Percentiles rank a stretch among this genome's conserved stretches.
phyloP scores from a whole-genome alignment of 2,329 filamentous ascomycete genomes.

The Phaeophleospora eucalypticola region DNA sequence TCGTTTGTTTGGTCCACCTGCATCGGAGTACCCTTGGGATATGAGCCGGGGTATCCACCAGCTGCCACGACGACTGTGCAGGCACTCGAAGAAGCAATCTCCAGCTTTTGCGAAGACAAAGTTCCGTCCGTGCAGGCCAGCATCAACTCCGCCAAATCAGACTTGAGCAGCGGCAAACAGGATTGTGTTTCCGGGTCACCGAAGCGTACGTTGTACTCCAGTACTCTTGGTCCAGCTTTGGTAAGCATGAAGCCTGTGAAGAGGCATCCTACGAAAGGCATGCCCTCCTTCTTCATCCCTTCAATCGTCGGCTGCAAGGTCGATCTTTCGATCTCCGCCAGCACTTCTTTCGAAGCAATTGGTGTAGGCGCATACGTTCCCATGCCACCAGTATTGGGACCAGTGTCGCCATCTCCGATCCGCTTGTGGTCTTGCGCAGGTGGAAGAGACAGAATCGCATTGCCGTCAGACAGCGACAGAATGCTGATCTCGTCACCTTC shows the following conservation, averaged over 20 bases:
- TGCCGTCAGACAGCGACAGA: slow-evolving; percentile 85
- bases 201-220: slow-evolving; percentile 92
- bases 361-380: slow-evolving; percentile 82
- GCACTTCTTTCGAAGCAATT: slow-evolving; percentile 53
- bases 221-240: slow-evolving; percentile 69
- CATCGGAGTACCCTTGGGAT: slow-evolving; percentile 71
- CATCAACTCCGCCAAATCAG: slow-evolving; percentile 85
- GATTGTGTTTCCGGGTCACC: slow-evolving; percentile 91
- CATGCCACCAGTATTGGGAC: slow-evolving; percentile 96
- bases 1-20: slow-evolving; percentile 49
- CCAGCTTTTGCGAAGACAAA: slow-evolving; percentile 51
- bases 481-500: slow-evolving; percentile 90
- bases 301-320: slow-evolving; percentile 87
- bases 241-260: slow-evolving; percentile 96
- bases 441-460: slow-evolving; percentile 75
- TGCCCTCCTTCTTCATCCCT: slow-evolving; percentile 74
- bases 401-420: slow-evolving; percentile 82
- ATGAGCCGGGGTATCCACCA: slow-evolving; percentile 82
- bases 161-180: slow-evolving; percentile 74
- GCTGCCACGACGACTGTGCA: slow-evolving; percentile 93
- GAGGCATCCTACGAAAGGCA: slow-evolving; percentile 68
- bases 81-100: slow-evolving; percentile 56
- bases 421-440: slow-evolving; percentile 97
- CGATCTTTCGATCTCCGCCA: slow-evolving; percentile 71
- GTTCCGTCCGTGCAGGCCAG: slow-evolving; percentile 74